Conservation (phyloP, 2,329 filamentous ascomycete genomes). For the Chrysosporium queenslandicum region DNA sequence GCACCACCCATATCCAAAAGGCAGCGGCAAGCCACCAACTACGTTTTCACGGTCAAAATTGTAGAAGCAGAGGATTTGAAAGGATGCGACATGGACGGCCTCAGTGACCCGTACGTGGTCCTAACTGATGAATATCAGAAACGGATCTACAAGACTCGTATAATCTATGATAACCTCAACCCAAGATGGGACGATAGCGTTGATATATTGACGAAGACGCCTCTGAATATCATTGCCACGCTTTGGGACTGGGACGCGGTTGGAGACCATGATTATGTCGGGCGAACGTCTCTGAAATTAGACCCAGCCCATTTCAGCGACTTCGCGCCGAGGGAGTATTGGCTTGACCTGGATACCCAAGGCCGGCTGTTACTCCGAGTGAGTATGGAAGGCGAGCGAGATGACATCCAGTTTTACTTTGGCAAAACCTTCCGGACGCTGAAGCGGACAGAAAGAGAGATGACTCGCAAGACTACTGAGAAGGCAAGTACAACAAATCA, state of each 20-base stretch:
- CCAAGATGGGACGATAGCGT: conserved; percentile 96
- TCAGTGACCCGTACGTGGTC: conserved; percentile 94
- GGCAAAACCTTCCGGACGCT: conserved; percentile 92
- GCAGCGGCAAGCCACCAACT: conserved; percentile 66
- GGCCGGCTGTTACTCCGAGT: conserved; percentile 79
- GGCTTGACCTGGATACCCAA: conserved; percentile 94
- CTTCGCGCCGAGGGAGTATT: conserved; percentile 91
- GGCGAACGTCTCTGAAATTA: conserved; percentile 92
- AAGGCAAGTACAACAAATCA: conserved; percentile 52
- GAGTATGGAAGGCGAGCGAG: conserved; percentile 96
- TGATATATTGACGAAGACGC: conserved; percentile 84
- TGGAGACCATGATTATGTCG: conserved; percentile 94
- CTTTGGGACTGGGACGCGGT: conserved; percentile 98
- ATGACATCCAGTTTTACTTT: conserved; percentile 98
- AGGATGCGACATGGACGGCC: conserved; percentile 89
- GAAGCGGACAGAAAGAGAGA: conserved; percentile 92
- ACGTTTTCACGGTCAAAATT: conserved; percentile 97
- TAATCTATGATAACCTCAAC: conserved; percentile 81
- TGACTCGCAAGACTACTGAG: conserved; percentile 96
- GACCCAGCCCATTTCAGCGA: conserved; percentile 96
- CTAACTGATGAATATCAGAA: conserved; percentile 97
- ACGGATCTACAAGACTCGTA: conserved; percentile 84
- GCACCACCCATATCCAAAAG: conserved; percentile 61
- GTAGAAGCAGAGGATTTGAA: conserved; percentile 96
- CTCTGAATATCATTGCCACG: conserved; percentile 89